Conservation (phyloP, 495 filamentous ascomycete species). For the Cudoniella acicularis region DNA sequence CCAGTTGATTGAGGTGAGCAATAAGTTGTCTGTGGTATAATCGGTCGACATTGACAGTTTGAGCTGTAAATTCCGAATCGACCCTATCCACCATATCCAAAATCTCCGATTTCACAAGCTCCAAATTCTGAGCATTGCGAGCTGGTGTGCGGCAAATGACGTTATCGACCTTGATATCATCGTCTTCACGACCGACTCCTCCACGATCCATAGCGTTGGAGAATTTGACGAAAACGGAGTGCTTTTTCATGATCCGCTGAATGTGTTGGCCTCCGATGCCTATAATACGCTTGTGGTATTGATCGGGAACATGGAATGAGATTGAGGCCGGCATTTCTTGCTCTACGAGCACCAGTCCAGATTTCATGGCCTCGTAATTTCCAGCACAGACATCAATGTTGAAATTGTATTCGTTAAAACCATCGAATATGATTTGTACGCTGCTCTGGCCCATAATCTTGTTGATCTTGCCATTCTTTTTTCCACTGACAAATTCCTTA, state of each 20-base stretch:
- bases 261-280: conserved; percentile 98
- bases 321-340: conserved; percentile 99
- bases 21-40: conserved; percentile 93
- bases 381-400: conserved; percentile 95
- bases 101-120: conserved; percentile 97
- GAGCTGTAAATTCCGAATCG: conserved; percentile 93
- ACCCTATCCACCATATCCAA: conserved; percentile 99
- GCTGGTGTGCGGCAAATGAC: conserved; percentile 97
- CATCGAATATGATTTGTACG: conserved; percentile 98
- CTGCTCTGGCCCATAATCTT: conserved; percentile 99
- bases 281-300: conserved; percentile 99
- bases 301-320: conserved; percentile 98
- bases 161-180: conserved; percentile 98
- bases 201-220: conserved; percentile 99
- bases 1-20: conserved; percentile 78
- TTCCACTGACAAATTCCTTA: conserved; percentile 98
- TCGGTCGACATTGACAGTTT: conserved; percentile 88
- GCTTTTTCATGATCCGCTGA: conserved; percentile 99
- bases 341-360: conserved; percentile 86
- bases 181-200: conserved; percentile 88
- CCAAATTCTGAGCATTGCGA: conserved; percentile 92
- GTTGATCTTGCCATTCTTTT: conserved; percentile 99
- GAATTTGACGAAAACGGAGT: conserved; percentile 99
- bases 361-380: conserved; percentile 87
- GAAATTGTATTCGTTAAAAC: conserved; percentile 99